Evolutionary conservation across 257 asterid species (phyloP), one percentile per base, ranked within the genome.

Genomic region (Rehmannia glutinosa): DNA sequence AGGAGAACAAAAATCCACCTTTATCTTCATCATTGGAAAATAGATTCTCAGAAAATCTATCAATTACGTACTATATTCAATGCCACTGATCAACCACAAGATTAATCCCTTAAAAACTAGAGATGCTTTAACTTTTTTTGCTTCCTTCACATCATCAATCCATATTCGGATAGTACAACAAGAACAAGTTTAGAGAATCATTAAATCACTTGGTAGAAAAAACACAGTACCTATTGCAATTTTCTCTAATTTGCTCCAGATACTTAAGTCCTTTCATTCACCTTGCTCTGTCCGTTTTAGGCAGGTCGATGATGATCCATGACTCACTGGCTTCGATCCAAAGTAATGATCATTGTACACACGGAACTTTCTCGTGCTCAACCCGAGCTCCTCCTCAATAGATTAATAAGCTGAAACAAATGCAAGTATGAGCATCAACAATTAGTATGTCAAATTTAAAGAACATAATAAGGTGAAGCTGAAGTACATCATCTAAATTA

Each of bases 321-420:
- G 56, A 67, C 6, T 49, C 21, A 11, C 27, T 36, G 25, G 17
- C 12, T 2, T 30, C 41, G 1, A 42, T 56, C 49, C 56, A 27
- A 49, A 49, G 65, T 52, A 27, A 21, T 16, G 30, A 53, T 61
- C 53, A 50, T 13, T 47, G 3, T 3, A 12, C 43, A 25, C 17
- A 1, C 27, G 3, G 38, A 42, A 17, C 27, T 45, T 17, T 12
- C 33, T 45, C 20, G 66, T 25, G 12, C 19, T 79, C 69, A 76
- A 35, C 61, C 21, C 7, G 77, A 69, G 75, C 77, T 66, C 54
- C 75, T 70, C 70, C 45, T 27, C 8, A 80, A 66, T 77, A 71
- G 82, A 73, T 80, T 80, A 28, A 76, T 58, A 52, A 80, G 71
- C 85, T 80, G 75, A 50, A 71, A 73, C 8, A 16, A 42, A 32